These are phyloP conservation scores for Microthlaspi erraticum DNA, from an alignment of 345 rosid species.

Conservation along the genomic window DNA sequence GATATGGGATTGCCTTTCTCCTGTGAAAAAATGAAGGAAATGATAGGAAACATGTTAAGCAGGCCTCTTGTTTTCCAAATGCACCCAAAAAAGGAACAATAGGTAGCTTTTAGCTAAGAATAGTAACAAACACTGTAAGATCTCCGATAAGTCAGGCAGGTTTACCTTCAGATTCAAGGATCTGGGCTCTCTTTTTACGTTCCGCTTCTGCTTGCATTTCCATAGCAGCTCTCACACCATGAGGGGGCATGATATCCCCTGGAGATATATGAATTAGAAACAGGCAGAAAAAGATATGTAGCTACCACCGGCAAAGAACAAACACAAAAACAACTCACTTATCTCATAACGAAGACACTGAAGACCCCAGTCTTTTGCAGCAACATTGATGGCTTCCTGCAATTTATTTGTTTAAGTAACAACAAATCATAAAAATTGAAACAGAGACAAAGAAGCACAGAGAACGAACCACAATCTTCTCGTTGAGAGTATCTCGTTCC, in stretches of 20 bases:
- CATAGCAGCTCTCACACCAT: constrained; percentile 94
- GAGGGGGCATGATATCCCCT: constrained; percentile 99
- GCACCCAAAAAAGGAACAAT: background rate
- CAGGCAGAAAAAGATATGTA: constrained; percentile 23
- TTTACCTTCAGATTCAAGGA: constrained; percentile 86
- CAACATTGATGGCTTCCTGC: constrained; percentile 93
- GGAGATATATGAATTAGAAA: constrained; percentile 30
- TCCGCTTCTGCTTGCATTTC: constrained; percentile 99
- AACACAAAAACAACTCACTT: constrained; percentile 55
- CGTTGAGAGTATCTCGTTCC: constrained; percentile 92
- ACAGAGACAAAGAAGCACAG: constrained; percentile 7
- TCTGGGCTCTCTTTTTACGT: constrained; percentile 91
- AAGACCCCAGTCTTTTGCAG: constrained; percentile 94
- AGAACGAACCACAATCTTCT: constrained; percentile 85
- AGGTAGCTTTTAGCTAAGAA: constrained; percentile 20
- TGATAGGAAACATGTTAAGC: constrained; percentile 1
- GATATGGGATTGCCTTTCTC: constrained; percentile 57
- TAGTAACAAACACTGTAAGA: constrained; percentile 4
- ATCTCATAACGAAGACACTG: constrained; percentile 97
- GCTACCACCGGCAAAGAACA: background rate
- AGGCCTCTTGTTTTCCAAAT: constrained; percentile 7
- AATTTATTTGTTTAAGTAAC: constrained; percentile 14
- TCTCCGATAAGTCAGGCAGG: background rate
- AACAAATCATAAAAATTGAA: background rate
- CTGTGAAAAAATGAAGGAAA: constrained; percentile 24